A percentile compares a stretch with the other conserved stretches of the same genome.
These are phyloP conservation scores for Scheffersomyces stipitis DNA, from an alignment of 805 yeast genomes.

Conservation along the genomic window DNA sequence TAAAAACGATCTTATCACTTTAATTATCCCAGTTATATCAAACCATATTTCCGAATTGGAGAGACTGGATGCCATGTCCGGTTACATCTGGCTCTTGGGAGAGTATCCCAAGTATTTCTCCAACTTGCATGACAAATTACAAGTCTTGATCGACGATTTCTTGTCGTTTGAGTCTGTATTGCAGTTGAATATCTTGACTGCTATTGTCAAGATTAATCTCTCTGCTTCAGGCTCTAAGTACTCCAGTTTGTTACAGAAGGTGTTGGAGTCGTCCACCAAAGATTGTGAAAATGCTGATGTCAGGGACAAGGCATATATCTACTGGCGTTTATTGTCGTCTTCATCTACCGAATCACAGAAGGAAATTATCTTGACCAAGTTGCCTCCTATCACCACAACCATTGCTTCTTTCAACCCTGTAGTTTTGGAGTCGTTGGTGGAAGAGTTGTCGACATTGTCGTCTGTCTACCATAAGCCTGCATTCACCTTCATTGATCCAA, in stretches of 20 bases:
- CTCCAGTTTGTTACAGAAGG: slow-evolving; percentile 51
- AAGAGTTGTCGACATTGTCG: slow-evolving; percentile 80
- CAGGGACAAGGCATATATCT: slow-evolving; percentile 75
- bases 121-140: slow-evolving; percentile 47
- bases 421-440: slow-evolving; percentile 63
- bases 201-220: slow-evolving; percentile 58
- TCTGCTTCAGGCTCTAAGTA: slow-evolving; percentile 18
- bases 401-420: slow-evolving; percentile 70
- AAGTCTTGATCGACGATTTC: slow-evolving; percentile 50
- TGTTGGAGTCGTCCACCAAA: slow-evolving; percentile 62
- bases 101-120: slow-evolving; percentile 66
- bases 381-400: slow-evolving; percentile 73
- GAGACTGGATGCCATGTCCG: slow-evolving; percentile 52
- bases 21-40: slow-evolving; percentile 55
- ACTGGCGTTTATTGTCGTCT: slow-evolving; percentile 72
- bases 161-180: slow-evolving; percentile 58
- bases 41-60: slow-evolving; percentile 48
- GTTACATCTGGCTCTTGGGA: slow-evolving; percentile 70
- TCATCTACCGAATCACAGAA: slow-evolving; percentile 42
- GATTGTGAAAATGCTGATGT: slow-evolving; percentile 72
- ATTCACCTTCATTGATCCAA: slow-evolving; percentile 52
- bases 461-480: slow-evolving; percentile 90
- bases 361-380: slow-evolving; percentile 55
- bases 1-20: slow-evolving; percentile 45
- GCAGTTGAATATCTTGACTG: slow-evolving; percentile 58